Evolutionary conservation across 305 asterid species (phyloP).

Genomic region (Coffea humblotiana): DNA sequence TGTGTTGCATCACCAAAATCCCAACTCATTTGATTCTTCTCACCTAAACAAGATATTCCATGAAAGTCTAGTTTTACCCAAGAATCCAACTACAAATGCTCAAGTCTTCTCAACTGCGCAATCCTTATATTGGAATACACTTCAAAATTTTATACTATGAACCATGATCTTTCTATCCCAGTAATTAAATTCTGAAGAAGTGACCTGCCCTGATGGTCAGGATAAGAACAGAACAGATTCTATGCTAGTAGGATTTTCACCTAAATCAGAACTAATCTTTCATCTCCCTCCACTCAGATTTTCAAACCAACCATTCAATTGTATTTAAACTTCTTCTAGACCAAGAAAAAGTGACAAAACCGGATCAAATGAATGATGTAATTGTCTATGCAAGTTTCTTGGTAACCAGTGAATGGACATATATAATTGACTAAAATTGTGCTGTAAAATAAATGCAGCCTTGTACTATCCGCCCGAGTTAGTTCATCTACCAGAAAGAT

Average conservation of each 20-base stretch:
- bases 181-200: slow-evolving; percentile 24
- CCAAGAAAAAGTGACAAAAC: slow-evolving; percentile 25
- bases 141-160: slow-evolving; percentile 4
- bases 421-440: slow-evolving; percentile 4
- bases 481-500: slow-evolving; percentile 75
- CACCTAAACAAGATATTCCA: neutral
- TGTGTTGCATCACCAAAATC: slow-evolving; percentile 5
- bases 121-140: slow-evolving; percentile 4
- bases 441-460: slow-evolving; percentile 19
- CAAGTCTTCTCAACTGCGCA: slow-evolving; percentile 16
- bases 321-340: slow-evolving; percentile 17
- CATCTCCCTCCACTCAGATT: slow-evolving; percentile 24
- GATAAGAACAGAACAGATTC: slow-evolving; percentile 31
- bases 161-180: slow-evolving; percentile 24
- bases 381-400: neutral
- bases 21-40: slow-evolving; percentile 5
- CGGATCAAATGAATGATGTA: slow-evolving; percentile 18
- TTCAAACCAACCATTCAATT: slow-evolving; percentile 32
- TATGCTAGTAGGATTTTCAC: slow-evolving; percentile 50
- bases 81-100: slow-evolving; percentile 11
- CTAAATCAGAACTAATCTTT: slow-evolving; percentile 54
- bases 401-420: slow-evolving; percentile 5
- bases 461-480: slow-evolving; percentile 66
- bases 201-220: slow-evolving; percentile 29
- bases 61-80: slow-evolving; percentile 6